Evolutionary conservation across 2,329 filamentous ascomycete genomes (phyloP).

Genomic region (Fusarium staphyleae): DNA sequence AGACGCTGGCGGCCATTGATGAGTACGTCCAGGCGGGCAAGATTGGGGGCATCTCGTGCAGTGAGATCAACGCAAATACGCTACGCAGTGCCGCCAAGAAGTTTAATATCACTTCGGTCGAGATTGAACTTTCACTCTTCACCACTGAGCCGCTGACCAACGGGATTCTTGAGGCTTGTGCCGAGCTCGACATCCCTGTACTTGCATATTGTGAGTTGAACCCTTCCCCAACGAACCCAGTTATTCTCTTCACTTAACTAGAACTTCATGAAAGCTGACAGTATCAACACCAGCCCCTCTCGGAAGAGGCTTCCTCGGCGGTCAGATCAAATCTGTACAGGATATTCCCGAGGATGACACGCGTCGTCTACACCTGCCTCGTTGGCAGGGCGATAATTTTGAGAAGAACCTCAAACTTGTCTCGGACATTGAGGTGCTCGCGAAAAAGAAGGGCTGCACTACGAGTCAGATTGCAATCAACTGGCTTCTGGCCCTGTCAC

Average conservation of each 20-base stretch:
- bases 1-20: conserved; percentile 52
- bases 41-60: conserved; percentile 56
- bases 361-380: conserved; percentile 53
- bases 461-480: conserved; percentile 70
- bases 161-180: conserved; percentile 59
- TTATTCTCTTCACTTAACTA: conserved; percentile 7
- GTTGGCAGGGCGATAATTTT: conserved; percentile 69
- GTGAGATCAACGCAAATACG: conserved; percentile 54
- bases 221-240: background rate
- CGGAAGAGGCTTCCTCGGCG: conserved; percentile 58
- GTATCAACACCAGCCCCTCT: conserved; percentile 50
- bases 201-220: conserved; percentile 64
- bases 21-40: conserved; percentile 56
- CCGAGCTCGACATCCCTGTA: conserved; percentile 69
- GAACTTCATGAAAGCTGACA: conserved; percentile 10
- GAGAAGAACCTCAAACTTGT: conserved; percentile 69
- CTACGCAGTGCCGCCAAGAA: conserved; percentile 53
- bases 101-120: conserved; percentile 53
- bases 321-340: conserved; percentile 57
- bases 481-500: conserved; percentile 63
- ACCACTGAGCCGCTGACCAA: conserved; percentile 53
- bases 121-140: conserved; percentile 59
- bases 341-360: conserved; percentile 64
- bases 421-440: conserved; percentile 62
- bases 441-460: conserved; percentile 65